Conservation (phyloP, 257 asterid species). For the Jacaranda copaia region DNA sequence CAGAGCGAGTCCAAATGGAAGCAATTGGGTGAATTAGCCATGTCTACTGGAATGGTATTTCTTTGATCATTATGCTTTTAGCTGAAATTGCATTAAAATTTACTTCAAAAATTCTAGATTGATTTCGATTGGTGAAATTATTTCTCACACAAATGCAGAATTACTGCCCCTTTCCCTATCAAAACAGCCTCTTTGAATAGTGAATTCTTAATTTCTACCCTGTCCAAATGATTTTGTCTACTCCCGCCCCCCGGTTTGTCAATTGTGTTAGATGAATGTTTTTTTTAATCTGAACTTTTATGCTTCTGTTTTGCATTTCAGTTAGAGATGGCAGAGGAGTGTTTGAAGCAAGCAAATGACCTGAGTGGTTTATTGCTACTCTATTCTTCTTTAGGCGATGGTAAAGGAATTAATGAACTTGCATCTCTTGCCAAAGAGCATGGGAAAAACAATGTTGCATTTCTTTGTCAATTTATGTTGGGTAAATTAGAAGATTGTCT, state of each 20-base stretch:
- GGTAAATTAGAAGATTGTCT: conserved; percentile 89
- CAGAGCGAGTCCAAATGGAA: conserved; percentile 93
- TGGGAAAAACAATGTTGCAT: conserved; percentile 91
- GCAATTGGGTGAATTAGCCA: conserved; percentile 97
- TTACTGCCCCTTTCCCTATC: background rate
- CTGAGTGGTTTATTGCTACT: conserved; percentile 91
- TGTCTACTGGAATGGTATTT: conserved; percentile 91
- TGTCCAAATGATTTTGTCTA: background rate
- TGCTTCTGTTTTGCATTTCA: conserved; percentile 46
- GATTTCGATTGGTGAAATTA: background rate
- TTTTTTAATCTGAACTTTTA: conserved; percentile 16
- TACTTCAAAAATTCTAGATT: conserved; percentile 13
- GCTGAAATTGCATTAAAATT: conserved; percentile 26
- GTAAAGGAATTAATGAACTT: conserved; percentile 78
- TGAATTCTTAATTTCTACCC: conserved; percentile 4
- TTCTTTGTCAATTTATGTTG: conserved; percentile 80
- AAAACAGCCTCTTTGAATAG: conserved; percentile 15
- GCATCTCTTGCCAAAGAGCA: conserved; percentile 81
- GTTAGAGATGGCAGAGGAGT: conserved; percentile 92
- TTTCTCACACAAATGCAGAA: background rate
- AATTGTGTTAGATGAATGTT: background rate
- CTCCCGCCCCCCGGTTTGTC: background rate
- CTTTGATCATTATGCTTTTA: conserved; percentile 30
- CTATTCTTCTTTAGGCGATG: conserved; percentile 88
- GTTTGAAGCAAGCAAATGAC: conserved; percentile 93